Conservation (phyloP, 495 filamentous ascomycete genomes). For the Hyaloscypha finlandica region DNA sequence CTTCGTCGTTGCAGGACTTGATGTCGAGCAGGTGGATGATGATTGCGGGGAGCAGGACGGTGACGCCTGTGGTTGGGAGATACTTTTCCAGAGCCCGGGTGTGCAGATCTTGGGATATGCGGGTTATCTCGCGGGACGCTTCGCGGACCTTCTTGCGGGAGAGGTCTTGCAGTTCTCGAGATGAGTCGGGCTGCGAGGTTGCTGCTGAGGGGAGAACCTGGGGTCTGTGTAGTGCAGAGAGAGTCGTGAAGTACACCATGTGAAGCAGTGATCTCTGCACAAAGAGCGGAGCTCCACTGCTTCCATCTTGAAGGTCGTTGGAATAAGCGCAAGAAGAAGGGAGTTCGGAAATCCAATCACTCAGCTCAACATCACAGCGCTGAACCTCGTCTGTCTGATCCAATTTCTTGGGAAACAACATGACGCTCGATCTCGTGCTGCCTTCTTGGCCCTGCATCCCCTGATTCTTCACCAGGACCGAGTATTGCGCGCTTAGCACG, state of each 20-base stretch:
- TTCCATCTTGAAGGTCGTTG: slow-evolving; percentile 40
- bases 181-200: slow-evolving; percentile 53
- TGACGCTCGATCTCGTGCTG: slow-evolving; percentile 78
- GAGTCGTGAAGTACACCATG: slow-evolving; percentile 86
- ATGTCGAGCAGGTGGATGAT: slow-evolving; percentile 91
- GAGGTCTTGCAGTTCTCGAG: slow-evolving; percentile 67
- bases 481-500: slow-evolving; percentile 84
- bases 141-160: slow-evolving; percentile 77
- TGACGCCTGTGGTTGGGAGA: slow-evolving; percentile 85
- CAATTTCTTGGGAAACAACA: slow-evolving; percentile 83
- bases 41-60: slow-evolving; percentile 84
- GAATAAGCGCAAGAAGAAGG: slow-evolving; percentile 67
- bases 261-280: slow-evolving; percentile 79
- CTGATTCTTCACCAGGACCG: slow-evolving; percentile 80
- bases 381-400: slow-evolving; percentile 74
- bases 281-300: slow-evolving; percentile 51
- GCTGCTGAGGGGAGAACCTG: slow-evolving; percentile 79
- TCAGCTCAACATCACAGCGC: slow-evolving; percentile 70
- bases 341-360: slow-evolving; percentile 69
- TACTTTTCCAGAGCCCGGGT: slow-evolving; percentile 68
- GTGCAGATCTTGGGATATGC: slow-evolving; percentile 73
- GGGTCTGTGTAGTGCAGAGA: slow-evolving; percentile 84
- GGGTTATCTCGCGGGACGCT: slow-evolving; percentile 78
- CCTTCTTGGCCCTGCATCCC: slow-evolving; percentile 60
- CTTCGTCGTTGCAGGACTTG: slow-evolving; percentile 70